Percentiles rank a stretch among this genome's conserved stretches.
Conservation (phyloP, 805 yeast species). For the Saccharomycopsis sp. region DNA sequence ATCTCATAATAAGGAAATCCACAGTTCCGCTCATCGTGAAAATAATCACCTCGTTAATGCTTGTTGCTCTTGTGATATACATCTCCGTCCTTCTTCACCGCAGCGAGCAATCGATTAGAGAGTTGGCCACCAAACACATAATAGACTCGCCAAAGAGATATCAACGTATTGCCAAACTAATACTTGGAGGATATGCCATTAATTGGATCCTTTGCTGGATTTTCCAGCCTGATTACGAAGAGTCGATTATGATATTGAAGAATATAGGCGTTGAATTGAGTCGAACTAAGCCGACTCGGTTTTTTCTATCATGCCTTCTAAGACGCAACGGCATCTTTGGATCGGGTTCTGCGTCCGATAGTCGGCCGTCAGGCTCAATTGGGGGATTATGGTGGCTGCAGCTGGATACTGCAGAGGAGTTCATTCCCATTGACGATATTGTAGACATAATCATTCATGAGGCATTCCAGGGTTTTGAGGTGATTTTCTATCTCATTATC, state of each 20-base stretch:
- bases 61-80: neutral
- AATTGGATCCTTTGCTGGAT: slow-evolving; percentile 9
- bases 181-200: neutral
- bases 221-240: slow-evolving; percentile 28
- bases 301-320: slow-evolving; percentile 6
- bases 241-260: slow-evolving; percentile 35
- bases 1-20: slow-evolving; percentile 11
- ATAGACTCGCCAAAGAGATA: neutral
- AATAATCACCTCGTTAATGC: neutral
- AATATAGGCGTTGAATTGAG: slow-evolving; percentile 37
- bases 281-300: slow-evolving; percentile 27
- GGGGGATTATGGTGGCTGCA: neutral
- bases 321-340: neutral
- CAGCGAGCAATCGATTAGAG: neutral
- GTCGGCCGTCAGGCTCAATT: neutral
- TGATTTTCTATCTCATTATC: slow-evolving; percentile 33
- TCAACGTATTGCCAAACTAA: neutral
- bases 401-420: slow-evolving; percentile 24
- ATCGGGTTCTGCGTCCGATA: neutral
- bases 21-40: slow-evolving; percentile 8
- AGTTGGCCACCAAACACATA: neutral
- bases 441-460: slow-evolving; percentile 46
- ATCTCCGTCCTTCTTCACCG: neutral
- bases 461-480: slow-evolving; percentile 45
- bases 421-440: slow-evolving; percentile 39